A percentile compares a stretch with the other conserved stretches of the same genome.
Evolutionary conservation across 2,329 filamentous ascomycete genomes (phyloP).

Genomic region (Hypomyces perniciosus): DNA sequence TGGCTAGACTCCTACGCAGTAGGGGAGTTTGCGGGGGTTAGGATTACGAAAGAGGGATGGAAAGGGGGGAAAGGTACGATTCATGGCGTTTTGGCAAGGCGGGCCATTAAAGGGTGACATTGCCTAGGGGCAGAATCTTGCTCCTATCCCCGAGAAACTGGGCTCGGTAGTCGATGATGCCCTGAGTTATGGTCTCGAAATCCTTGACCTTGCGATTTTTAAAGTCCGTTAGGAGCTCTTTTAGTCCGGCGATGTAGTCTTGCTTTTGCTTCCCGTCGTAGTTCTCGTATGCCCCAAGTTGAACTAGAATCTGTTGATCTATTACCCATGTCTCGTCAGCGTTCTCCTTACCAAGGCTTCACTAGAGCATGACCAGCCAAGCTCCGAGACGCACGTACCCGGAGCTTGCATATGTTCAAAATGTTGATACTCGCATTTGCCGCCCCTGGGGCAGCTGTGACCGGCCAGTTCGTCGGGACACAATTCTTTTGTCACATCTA

Average conservation of each 20-base stretch:
- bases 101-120: constrained; percentile 32
- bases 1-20: constrained; percentile 10
- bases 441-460: constrained; percentile 63
- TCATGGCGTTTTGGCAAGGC: constrained; percentile 1
- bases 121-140: constrained; percentile 55
- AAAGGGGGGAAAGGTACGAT: not conserved
- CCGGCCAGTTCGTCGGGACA: constrained; percentile 71
- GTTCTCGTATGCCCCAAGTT: constrained; percentile 61
- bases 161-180: constrained; percentile 61
- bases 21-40: constrained; percentile 1
- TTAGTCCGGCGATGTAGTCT: constrained; percentile 57
- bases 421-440: constrained; percentile 71
- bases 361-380: constrained; percentile 8
- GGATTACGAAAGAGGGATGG: constrained; percentile 2
- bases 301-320: constrained; percentile 70
- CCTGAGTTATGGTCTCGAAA: constrained; percentile 59
- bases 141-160: constrained; percentile 59
- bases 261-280: constrained; percentile 55
- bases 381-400: constrained; percentile 28
- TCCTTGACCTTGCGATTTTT: constrained; percentile 56
- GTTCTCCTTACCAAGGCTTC: constrained; percentile 30
- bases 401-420: constrained; percentile 45
- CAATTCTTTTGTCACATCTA: constrained; percentile 66
- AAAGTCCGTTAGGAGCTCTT: constrained; percentile 53
- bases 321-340: constrained; percentile 39